Evolutionary conservation across 805 yeast species (phyloP).

Genomic region (Lachancea sp.): DNA sequence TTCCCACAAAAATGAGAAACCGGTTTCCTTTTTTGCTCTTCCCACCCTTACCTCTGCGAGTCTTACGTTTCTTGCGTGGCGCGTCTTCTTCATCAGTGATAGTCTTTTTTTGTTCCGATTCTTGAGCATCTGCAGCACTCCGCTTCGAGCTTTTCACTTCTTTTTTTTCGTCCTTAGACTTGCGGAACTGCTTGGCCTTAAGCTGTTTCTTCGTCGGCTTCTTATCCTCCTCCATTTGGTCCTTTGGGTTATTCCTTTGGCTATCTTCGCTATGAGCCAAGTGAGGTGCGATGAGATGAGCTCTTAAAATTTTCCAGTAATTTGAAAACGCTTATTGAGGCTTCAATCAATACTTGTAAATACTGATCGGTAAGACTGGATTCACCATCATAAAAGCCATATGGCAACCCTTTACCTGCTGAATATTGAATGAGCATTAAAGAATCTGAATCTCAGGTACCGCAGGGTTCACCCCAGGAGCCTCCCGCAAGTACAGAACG

Average conservation of each 20-base stretch:
- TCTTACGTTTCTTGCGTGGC: slow-evolving; percentile 57
- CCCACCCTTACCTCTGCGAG: slow-evolving; percentile 73
- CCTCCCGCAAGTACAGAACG: background rate
- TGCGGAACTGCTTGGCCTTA: slow-evolving; percentile 32
- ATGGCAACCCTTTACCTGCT: background rate
- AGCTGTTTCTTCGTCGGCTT: slow-evolving; percentile 34
- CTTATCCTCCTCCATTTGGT: slow-evolving; percentile 16
- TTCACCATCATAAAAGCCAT: background rate
- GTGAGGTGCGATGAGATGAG: slow-evolving; percentile 7
- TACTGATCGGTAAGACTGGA: background rate
- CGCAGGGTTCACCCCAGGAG: background rate
- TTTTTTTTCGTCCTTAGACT: slow-evolving; percentile 28
- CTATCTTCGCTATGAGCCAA: background rate
- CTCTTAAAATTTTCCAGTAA: slow-evolving; percentile 7
- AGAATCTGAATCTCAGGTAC: background rate
- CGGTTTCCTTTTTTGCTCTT: slow-evolving; percentile 48
- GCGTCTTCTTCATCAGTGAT: slow-evolving; percentile 28
- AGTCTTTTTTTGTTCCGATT: slow-evolving; percentile 21
- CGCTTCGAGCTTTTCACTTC: slow-evolving; percentile 18
- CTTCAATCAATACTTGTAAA: background rate
- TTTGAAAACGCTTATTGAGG: too few relatives aligned
- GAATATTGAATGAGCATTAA: background rate
- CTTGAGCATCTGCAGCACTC: slow-evolving; percentile 27
- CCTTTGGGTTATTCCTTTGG: background rate
- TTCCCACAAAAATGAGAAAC: slow-evolving; percentile 84